Conservation (phyloP, 2,329 filamentous ascomycete species). For the Arthrobotrys iridis region DNA sequence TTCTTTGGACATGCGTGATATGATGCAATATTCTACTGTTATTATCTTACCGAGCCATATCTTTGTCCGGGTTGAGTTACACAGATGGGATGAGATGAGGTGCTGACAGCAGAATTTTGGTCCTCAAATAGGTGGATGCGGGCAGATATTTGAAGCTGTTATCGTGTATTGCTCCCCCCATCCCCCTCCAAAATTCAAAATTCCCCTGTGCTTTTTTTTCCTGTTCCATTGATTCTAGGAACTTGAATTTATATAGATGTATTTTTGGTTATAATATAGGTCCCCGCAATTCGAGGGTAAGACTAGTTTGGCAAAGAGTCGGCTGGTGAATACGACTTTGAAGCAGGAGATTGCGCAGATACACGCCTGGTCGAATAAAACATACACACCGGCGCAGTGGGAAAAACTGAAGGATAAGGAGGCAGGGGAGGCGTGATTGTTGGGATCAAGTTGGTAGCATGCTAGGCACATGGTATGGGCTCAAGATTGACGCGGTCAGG, state of each 20-base stretch:
- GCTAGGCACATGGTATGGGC: not conserved
- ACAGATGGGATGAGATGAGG: too few relatives aligned
- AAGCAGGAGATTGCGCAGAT: conserved; percentile 89
- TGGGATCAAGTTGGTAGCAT: not conserved
- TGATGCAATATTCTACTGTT: conserved; percentile 1
- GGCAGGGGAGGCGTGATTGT: conserved; percentile 8
- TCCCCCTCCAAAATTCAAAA: not conserved
- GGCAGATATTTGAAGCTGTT: conserved; percentile 58
- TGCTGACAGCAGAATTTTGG: not conserved
- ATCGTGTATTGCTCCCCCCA: conserved; percentile 55
- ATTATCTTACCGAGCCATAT: conserved; percentile 37
- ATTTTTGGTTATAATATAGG: too few relatives aligned
- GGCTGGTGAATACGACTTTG: conserved; percentile 82
- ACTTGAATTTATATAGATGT: not conserved
- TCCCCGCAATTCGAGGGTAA: conserved; percentile 76
- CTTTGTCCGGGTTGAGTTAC: not conserved
- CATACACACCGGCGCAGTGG: conserved; percentile 91
- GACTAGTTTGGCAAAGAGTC: conserved; percentile 82
- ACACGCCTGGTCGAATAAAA: conserved; percentile 95
- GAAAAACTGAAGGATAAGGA: conserved; percentile 70
- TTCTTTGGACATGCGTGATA: conserved; percentile 23
- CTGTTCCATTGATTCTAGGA: not conserved
- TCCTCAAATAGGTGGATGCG: conserved; percentile 56
- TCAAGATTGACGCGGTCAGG: not conserved
- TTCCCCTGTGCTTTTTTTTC: not conserved